Conservation (phyloP, 306 rosid species). For the Myrica gale region DNA sequence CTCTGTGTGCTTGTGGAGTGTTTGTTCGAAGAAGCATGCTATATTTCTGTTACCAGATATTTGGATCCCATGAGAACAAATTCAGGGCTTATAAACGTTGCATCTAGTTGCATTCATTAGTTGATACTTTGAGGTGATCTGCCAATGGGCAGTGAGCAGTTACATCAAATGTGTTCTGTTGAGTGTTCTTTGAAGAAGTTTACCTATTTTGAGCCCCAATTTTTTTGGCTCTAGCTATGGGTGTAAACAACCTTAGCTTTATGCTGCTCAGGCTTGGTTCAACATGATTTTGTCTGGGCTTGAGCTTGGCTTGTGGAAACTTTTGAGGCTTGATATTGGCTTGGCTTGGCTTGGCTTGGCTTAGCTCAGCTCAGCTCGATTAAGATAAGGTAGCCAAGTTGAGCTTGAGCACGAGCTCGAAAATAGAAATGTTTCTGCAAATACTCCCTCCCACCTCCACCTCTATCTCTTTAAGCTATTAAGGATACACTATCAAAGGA, state of each 20-base stretch:
- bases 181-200: too few relatives aligned
- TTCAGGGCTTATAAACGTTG: neutral
- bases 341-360: neutral
- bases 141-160: neutral
- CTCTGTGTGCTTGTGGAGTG: neutral
- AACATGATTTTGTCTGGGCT: neutral
- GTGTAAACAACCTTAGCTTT: neutral
- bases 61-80: neutral
- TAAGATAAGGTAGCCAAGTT: slow-evolving; percentile 3
- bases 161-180: neutral
- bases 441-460: too few relatives aligned
- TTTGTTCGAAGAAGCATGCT: neutral
- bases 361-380: too few relatives aligned
- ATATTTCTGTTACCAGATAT: neutral
- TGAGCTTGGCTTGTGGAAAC: neutral
- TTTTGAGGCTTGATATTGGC: neutral
- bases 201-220: neutral
- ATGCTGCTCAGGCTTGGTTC: neutral
- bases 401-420: neutral
- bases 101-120: neutral
- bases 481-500: neutral
- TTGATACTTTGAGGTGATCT: neutral
- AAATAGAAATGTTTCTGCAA: too few relatives aligned
- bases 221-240: neutral
- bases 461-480: neutral